Evolutionary conservation across 2,329 filamentous ascomycete genomes (phyloP).

Genomic region (Arthrobotrys megalospora): DNA sequence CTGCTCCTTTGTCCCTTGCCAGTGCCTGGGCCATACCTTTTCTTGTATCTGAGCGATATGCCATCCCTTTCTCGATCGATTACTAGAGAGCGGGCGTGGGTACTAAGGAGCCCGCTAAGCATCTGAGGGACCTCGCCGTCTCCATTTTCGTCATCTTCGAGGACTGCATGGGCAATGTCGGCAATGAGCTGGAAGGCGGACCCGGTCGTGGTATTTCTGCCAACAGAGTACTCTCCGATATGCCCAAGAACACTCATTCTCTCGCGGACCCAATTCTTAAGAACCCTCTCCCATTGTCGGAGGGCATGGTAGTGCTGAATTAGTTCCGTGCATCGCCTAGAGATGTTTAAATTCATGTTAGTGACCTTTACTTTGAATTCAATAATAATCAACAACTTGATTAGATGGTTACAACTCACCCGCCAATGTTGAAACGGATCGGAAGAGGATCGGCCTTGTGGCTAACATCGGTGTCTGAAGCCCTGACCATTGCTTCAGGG

Average conservation of each 20-base stretch:
- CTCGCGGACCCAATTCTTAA: conserved; percentile 19
- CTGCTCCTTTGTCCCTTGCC: background rate
- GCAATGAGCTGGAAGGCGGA: conserved; percentile 1
- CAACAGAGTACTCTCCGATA: conserved; percentile 5
- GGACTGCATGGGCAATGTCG: background rate
- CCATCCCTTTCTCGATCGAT: background rate
- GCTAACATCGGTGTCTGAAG: conserved; percentile 26
- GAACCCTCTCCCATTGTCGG: conserved; percentile 46
- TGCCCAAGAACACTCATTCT: conserved; percentile 10
- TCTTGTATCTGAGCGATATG: conserved; percentile 11
- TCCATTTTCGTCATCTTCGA: conserved; percentile 6
- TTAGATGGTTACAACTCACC: conserved; percentile 23
- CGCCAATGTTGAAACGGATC: conserved; percentile 36
- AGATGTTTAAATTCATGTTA: background rate
- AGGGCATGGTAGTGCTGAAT: conserved; percentile 33
- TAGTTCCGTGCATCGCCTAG: conserved; percentile 30
- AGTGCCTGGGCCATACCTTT: background rate
- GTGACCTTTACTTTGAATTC: background rate
- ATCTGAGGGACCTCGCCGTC: background rate
- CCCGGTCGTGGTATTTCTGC: background rate
- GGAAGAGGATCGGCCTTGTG: background rate
- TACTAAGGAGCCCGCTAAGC: background rate
- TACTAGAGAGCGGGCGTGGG: background rate
- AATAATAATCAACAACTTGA: background rate
- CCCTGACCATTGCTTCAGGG: conserved; percentile 7